phyloP scores from a whole-genome alignment of 352 stramenopile genomes.

The Globisporangium cystogenes region DNA sequence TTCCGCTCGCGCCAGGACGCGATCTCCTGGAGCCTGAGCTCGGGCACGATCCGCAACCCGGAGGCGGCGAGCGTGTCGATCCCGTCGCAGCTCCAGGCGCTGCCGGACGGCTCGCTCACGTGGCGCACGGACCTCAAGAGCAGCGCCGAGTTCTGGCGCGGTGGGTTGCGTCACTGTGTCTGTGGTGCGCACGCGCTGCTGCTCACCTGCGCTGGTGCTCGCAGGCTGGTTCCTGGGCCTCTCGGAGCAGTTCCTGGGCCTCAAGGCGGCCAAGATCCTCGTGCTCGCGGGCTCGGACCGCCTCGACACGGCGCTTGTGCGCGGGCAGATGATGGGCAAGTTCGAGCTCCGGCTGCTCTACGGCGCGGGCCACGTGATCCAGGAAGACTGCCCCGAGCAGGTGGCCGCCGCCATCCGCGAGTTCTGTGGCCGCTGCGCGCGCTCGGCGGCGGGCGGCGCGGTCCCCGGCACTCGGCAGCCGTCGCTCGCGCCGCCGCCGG shows the following conservation, averaged over 20 bases:
- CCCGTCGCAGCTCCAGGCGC: conserved; percentile 60
- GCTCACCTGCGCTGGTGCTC: neutral
- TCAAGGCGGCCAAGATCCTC: conserved; percentile 77
- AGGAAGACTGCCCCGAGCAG: conserved; percentile 82
- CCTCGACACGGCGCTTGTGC: conserved; percentile 83
- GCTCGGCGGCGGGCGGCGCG: conserved; percentile 20
- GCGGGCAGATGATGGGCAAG: conserved; percentile 90
- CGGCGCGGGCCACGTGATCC: conserved; percentile 83
- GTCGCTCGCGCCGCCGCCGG: conserved; percentile 10
- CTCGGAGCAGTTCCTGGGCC: conserved; percentile 78
- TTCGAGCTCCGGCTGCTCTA: conserved; percentile 87
- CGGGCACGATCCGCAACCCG: conserved; percentile 65
- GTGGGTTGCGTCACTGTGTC: conserved; percentile 15
- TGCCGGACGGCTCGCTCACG: conserved; percentile 41
- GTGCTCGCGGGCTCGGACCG: conserved; percentile 81
- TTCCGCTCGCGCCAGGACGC: conserved; percentile 72
- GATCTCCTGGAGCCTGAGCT: conserved; percentile 76
- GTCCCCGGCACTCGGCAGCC: conserved; percentile 23
- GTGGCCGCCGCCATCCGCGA: conserved; percentile 59
- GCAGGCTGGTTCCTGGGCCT: conserved; percentile 82
- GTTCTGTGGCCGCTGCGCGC: conserved; percentile 51
- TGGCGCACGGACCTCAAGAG: conserved; percentile 78
- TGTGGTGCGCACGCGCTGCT: neutral
- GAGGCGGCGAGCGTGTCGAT: conserved; percentile 76
- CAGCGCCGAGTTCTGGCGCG: conserved; percentile 75